phyloP scores from a whole-genome alignment of 805 yeast genomes.

The Lipomyces orientalis region DNA sequence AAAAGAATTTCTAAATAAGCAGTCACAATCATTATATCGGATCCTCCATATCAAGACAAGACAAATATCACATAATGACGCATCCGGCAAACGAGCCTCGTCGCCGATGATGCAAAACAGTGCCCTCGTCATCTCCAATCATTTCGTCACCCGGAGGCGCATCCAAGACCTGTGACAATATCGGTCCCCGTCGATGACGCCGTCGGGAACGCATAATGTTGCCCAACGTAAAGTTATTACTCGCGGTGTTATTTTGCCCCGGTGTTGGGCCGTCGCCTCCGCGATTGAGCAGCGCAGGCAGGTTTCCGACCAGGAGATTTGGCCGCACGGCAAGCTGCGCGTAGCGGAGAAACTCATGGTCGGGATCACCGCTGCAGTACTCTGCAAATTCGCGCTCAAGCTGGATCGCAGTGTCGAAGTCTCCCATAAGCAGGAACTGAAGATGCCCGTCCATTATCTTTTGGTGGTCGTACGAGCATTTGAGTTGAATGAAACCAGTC shows the following conservation, averaged over 20 bases:
- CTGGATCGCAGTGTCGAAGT: slow-evolving; percentile 12
- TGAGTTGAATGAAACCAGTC: slow-evolving; percentile 18
- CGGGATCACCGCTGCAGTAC: slow-evolving; percentile 18
- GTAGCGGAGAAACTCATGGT: not conserved
- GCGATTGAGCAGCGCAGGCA: slow-evolving; percentile 1
- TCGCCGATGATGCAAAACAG: not conserved
- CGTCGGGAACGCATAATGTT: slow-evolving; percentile 3
- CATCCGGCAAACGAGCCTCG: not conserved
- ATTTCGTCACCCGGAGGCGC: not conserved
- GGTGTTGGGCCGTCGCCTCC: not conserved
- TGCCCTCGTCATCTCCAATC: slow-evolving; percentile 1
- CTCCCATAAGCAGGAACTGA: slow-evolving; percentile 9
- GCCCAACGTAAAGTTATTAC: slow-evolving; percentile 9
- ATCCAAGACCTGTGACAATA: not conserved
- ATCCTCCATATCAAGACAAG: not conserved
- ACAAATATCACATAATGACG: not conserved
- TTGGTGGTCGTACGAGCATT: slow-evolving; percentile 19
- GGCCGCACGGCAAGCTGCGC: not conserved
- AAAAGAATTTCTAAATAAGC: not conserved
- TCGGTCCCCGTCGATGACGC: not conserved
- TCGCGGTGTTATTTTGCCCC: slow-evolving; percentile 2
- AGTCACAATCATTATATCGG: not conserved
- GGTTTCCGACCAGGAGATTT: slow-evolving; percentile 4
- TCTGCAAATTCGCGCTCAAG: slow-evolving; percentile 25
- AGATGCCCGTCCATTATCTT: slow-evolving; percentile 17